Percentiles rank a stretch among this genome's conserved stretches.
Conservation (phyloP, 495 filamentous ascomycete species). For the Cercophora sp. region DNA sequence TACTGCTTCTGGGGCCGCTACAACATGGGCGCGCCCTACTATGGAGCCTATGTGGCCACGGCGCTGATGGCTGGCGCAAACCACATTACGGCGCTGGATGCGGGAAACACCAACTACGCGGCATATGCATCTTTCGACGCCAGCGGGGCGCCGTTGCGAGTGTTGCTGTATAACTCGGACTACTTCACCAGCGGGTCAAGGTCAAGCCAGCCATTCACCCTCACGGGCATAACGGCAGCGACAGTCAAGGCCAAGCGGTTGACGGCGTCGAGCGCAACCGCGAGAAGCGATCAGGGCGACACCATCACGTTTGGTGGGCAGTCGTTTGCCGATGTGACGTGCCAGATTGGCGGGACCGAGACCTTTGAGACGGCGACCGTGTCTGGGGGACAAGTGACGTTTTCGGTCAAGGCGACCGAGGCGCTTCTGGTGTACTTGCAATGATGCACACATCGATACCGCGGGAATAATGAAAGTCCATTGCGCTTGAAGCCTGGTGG, state of each 20-base stretch:
- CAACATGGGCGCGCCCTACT: constrained; percentile 54
- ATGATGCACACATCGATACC: too few species aligned
- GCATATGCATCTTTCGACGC: constrained; percentile 51
- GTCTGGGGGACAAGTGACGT: constrained; percentile 41
- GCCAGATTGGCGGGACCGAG: constrained; percentile 41
- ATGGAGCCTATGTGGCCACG: constrained; percentile 54
- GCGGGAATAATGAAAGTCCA: too few species aligned
- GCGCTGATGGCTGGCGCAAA: constrained; percentile 49
- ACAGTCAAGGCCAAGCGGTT: constrained; percentile 50
- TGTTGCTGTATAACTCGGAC: constrained; percentile 55
- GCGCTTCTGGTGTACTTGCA: constrained; percentile 52
- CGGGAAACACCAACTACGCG: constrained; percentile 45
- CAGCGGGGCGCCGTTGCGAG: constrained; percentile 34
- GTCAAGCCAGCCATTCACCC: constrained; percentile 39
- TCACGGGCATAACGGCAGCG: constrained; percentile 39
- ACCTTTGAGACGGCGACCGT: constrained; percentile 38
- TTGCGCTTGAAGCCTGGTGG: too few species aligned
- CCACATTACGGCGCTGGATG: constrained; percentile 49
- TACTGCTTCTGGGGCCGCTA: constrained; percentile 60
- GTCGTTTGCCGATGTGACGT: constrained; percentile 51
- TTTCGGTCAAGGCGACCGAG: constrained; percentile 50
- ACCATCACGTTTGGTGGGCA: constrained; percentile 51
- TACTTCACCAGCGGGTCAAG: constrained; percentile 49
- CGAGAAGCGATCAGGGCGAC: constrained; percentile 46
- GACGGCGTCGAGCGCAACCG: constrained; percentile 47